Percentiles rank a stretch among this genome's conserved stretches.
phyloP scores from a whole-genome alignment of 2,329 filamentous ascomycete genomes.

The Sphaceloma murrayae region DNA sequence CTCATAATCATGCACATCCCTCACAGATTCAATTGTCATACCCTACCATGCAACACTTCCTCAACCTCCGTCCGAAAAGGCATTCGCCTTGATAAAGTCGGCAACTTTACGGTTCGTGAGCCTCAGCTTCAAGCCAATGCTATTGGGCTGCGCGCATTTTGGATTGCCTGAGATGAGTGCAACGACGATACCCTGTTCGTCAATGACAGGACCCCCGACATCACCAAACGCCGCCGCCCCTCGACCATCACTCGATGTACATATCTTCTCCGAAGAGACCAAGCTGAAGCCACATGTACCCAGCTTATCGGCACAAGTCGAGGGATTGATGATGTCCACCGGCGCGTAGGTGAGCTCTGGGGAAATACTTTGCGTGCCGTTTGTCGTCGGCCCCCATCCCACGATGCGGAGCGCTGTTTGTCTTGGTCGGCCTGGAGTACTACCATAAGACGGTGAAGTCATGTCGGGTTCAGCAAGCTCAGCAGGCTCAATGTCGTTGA shows the following conservation, averaged over 20 bases:
- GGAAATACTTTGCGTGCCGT: constrained; percentile 9
- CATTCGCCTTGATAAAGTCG: constrained; percentile 10
- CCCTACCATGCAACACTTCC: too few species aligned
- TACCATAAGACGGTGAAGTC: background rate
- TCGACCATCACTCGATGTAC: background rate
- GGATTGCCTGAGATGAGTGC: constrained; percentile 17
- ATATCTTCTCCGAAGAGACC: constrained; percentile 13
- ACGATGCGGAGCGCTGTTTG: background rate
- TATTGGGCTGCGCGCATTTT: constrained; percentile 8
- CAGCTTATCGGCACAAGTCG: constrained; percentile 10
- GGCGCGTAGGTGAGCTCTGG: background rate
- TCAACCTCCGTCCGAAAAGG: too few species aligned
- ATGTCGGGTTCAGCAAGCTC: background rate
- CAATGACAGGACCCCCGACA: constrained; percentile 16
- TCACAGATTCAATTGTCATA: too few species aligned
- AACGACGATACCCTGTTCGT: constrained; percentile 14
- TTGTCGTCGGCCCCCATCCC: constrained; percentile 17
- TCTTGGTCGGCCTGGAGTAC: background rate
- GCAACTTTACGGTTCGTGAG: constrained; percentile 6
- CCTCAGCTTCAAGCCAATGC: constrained; percentile 8
- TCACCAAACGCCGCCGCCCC: constrained; percentile 15
- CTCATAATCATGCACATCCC: background rate
- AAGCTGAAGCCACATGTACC: constrained; percentile 8
- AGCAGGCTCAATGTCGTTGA: constrained; percentile 7
- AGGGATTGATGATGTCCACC: background rate